Conservation (phyloP, 1,284 basidiomycete species). For the Rhodotorula sp. region DNA sequence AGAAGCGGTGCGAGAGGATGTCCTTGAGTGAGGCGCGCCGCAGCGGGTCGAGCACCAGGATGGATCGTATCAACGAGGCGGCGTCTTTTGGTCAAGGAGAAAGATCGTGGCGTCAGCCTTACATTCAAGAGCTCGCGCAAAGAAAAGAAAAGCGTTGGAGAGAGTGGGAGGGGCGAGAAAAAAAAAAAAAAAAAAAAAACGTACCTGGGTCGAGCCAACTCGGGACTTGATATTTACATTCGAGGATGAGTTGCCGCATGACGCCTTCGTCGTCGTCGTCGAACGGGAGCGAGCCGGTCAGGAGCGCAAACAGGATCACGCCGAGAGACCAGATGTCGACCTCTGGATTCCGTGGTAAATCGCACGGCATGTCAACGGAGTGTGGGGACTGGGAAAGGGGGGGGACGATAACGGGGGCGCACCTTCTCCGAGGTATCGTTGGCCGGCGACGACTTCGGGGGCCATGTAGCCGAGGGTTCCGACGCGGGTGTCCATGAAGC, state of each 20-base stretch:
- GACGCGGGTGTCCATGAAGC: conserved; percentile 89
- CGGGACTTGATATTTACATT: conserved; percentile 87
- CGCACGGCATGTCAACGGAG: neutral
- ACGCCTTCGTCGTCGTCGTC: conserved; percentile 91
- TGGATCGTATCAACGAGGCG: conserved; percentile 70
- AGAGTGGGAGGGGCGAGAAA: no score
- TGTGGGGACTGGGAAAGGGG: neutral
- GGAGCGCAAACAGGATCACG: conserved; percentile 88
- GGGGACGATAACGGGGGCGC: conserved; percentile 37
- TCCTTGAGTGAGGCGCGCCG: conserved; percentile 76
- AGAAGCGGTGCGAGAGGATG: conserved; percentile 90
- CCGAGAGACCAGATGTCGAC: conserved; percentile 98
- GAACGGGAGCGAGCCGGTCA: conserved; percentile 93
- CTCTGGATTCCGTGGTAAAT: conserved; percentile 58
- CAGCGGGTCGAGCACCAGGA: conserved; percentile 76
- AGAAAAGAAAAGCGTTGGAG: no score
- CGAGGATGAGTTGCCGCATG: conserved; percentile 84
- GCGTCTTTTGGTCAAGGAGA: conserved; percentile 48
- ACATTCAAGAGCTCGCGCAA: no score
- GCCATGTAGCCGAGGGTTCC: conserved; percentile 94
- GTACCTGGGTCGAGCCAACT: conserved; percentile 82
- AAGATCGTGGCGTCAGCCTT: neutral
- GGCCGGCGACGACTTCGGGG: conserved; percentile 89
- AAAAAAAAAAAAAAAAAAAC: conserved; percentile 28
- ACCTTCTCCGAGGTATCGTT: conserved; percentile 87